Evolutionary conservation across 2,329 filamentous ascomycete species (phyloP).

Genomic region (Onygena corvina): DNA sequence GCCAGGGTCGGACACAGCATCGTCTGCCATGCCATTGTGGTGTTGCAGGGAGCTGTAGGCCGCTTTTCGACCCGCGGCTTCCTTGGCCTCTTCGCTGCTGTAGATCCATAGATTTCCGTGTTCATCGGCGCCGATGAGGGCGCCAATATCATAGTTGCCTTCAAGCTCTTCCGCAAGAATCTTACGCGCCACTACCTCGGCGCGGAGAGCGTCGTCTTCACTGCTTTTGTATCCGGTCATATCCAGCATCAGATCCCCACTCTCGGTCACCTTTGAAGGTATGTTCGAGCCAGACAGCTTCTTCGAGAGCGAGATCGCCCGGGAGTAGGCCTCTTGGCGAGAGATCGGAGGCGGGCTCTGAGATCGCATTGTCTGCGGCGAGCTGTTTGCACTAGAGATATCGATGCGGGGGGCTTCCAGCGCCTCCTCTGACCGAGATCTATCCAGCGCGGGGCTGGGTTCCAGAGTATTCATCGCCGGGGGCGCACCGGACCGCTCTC

Average conservation of each 20-base stretch:
- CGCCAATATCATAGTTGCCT: constrained; percentile 90
- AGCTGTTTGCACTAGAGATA: not conserved
- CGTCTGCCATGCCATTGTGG: constrained; percentile 47
- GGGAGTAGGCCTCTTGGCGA: constrained; percentile 62
- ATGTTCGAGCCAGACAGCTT: constrained; percentile 86
- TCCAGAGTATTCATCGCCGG: not conserved
- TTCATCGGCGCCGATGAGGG: constrained; percentile 87
- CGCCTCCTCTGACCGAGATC: not conserved
- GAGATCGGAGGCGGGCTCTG: constrained; percentile 65
- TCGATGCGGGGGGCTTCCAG: not conserved
- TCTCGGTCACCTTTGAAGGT: constrained; percentile 80
- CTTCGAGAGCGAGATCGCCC: constrained; percentile 73
- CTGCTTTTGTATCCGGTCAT: constrained; percentile 95
- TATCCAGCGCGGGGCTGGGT: not conserved
- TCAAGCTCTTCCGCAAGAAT: constrained; percentile 87
- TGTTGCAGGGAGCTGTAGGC: constrained; percentile 42
- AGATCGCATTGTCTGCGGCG: constrained; percentile 38
- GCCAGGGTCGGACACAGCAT: constrained; percentile 81
- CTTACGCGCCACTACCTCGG: constrained; percentile 85
- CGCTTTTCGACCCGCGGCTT: constrained; percentile 61
- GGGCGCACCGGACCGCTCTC: not conserved
- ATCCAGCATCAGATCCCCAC: constrained; percentile 90
- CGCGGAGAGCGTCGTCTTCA: constrained; percentile 80
- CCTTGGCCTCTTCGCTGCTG: constrained; percentile 90
- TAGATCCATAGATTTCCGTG: constrained; percentile 99